Percentiles rank a stretch among this genome's conserved stretches.
Evolutionary conservation across 257 asterid genomes (phyloP).

Genomic region (Cruciata laevipes): DNA sequence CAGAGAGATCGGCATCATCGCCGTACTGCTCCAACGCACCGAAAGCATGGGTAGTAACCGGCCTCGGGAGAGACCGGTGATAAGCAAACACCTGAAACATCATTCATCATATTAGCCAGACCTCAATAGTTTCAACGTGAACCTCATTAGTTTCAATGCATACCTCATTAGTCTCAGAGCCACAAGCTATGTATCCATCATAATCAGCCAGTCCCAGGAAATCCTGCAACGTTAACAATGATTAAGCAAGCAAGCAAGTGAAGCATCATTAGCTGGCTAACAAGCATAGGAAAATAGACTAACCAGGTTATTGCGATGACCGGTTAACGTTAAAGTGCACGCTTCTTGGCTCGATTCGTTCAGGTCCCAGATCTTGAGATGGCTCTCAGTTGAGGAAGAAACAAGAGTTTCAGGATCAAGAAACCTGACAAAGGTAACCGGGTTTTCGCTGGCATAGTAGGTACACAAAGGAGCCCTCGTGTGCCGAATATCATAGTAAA

Average conservation of each 20-base stretch:
- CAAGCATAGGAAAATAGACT: background rate
- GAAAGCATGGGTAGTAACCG: constrained; percentile 41
- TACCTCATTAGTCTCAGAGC: constrained; percentile 94
- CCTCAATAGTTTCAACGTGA: background rate
- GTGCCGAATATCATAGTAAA: constrained; percentile 85
- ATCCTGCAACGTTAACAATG: constrained; percentile 37
- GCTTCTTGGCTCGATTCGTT: constrained; percentile 60
- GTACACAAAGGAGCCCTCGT: constrained; percentile 66
- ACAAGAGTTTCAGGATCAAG: constrained; percentile 62
- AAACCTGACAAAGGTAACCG: constrained; percentile 77
- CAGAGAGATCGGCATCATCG: constrained; percentile 32
- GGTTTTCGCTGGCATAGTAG: constrained; percentile 68
- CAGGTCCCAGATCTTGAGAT: constrained; percentile 88
- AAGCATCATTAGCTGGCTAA: background rate
- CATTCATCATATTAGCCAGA: constrained; percentile 1
- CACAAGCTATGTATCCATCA: constrained; percentile 89
- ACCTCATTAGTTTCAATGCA: constrained; percentile 1
- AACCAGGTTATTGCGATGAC: constrained; percentile 88
- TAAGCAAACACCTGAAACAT: constrained; percentile 55
- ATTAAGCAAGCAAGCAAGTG: background rate
- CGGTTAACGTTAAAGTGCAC: constrained; percentile 64
- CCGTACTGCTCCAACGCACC: constrained; percentile 30
- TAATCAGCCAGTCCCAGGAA: constrained; percentile 80
- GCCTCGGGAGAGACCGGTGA: constrained; percentile 56
- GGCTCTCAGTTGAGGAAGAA: constrained; percentile 92